Evolutionary conservation across 169 alveolate genomes (phyloP), one percentile per base, ranked within the genome.

Genomic region (Perkinsus marinus): DNA sequence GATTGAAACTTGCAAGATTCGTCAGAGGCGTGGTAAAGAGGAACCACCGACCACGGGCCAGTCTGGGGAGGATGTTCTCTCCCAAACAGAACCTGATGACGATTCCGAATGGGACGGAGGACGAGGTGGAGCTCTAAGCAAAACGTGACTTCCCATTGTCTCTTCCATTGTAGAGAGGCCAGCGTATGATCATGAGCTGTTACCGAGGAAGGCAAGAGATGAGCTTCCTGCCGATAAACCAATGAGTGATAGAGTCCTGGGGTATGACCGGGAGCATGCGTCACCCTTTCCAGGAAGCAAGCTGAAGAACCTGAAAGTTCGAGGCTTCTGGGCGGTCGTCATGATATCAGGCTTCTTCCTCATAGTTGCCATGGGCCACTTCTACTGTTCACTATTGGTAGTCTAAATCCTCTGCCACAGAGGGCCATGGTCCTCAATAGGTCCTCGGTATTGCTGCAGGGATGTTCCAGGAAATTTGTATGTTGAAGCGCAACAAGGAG

Each of bases 291-390:
- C 79, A 57, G 79, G 3, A 5, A 57, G 79, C 22, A 57, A 57
- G 79, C 7, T 57, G 79, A 57, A 57, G 79, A 57, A 57, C 79
- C 79, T 93, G 79, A 92, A 90, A 43, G 38, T 68, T 89, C 92
- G 98, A 93, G 94, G 94, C 0, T 91, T 93, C 39, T 97, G 98
- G 96, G 94, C 98, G 47, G 43, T 97, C 37, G 92, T 96, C 47
- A 93, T 97, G 94, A 91, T 96, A 0, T 90, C 94, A 30, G 90
- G 93, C 3, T 96, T 95, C 93, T 68, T 96, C 39, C 43, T 95
- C 36, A 94, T 96, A 41, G 93, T 97, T 89, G 96, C 98, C 39
- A 96, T 97, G 89, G 99, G 99, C 37, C 98, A 97, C 92, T 94
- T 96, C 90, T 97, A 97, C 95, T 94, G 96, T 90, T 93, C 97